Evolutionary conservation across 768 basidiomycete genomes (phyloP).

Genomic region (Boletus huronensis): DNA sequence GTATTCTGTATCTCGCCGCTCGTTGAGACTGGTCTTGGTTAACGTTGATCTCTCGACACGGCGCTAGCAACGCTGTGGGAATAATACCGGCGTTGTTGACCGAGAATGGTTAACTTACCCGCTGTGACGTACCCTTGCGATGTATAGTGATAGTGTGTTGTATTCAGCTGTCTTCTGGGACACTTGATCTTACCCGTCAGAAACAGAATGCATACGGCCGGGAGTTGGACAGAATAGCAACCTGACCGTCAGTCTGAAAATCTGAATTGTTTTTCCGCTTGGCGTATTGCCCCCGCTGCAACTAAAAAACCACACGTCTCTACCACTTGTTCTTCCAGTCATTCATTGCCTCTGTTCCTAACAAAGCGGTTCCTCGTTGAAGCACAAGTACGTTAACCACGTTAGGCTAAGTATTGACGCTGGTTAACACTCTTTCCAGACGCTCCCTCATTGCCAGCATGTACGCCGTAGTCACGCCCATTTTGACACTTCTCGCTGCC

Average conservation of each 20-base stretch:
- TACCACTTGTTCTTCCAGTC: conserved; percentile 3
- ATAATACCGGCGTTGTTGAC: neutral
- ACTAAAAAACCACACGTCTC: neutral
- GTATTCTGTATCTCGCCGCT: neutral
- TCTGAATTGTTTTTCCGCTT: neutral
- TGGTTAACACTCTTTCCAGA: neutral
- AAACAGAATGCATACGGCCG: neutral
- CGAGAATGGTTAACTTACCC: neutral
- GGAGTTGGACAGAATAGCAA: neutral
- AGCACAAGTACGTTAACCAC: neutral
- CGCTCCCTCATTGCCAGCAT: conserved; percentile 6
- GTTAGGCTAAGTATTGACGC: neutral
- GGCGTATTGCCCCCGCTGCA: no score
- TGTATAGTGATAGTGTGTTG: neutral
- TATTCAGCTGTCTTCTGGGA: neutral
- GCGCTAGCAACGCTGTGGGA: neutral
- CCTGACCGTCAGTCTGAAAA: neutral
- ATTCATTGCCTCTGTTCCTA: conserved; percentile 7
- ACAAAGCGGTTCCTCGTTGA: conserved; percentile 2
- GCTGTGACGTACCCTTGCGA: neutral
- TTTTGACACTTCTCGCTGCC: conserved; percentile 24
- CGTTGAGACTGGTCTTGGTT: neutral
- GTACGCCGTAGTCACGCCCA: conserved; percentile 11
- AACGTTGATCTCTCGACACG: neutral
- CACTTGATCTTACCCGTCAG: neutral